Percentiles rank a stretch among this genome's conserved stretches.
Evolutionary conservation across 1,284 basidiomycete species (phyloP).

Genomic region (Ceratorhiza oryzae-sativae): DNA sequence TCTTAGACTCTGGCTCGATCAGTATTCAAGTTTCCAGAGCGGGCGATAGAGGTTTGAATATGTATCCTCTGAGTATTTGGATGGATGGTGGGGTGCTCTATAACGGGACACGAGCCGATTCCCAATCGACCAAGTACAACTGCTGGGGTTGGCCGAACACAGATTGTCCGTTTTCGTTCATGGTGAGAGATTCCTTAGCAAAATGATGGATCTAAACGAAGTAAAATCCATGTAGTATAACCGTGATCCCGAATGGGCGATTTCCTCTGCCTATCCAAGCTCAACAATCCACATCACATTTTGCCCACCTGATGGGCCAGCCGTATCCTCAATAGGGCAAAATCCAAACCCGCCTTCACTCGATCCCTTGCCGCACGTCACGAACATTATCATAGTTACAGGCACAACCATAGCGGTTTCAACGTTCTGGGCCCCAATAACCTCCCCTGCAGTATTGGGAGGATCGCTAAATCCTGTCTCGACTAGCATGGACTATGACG

Average conservation of each 20-base stretch:
- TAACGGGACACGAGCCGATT: conserved; percentile 2
- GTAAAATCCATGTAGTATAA: neutral
- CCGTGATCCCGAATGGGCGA: neutral
- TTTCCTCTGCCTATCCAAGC: neutral
- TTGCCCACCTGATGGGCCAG: conserved; percentile 20
- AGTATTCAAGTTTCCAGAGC: neutral
- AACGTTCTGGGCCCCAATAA: neutral
- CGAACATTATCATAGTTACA: neutral
- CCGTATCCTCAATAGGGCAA: neutral
- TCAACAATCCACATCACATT: neutral
- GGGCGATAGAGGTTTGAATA: conserved; percentile 3
- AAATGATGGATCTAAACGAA: neutral
- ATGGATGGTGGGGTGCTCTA: conserved; percentile 8
- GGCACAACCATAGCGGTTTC: neutral
- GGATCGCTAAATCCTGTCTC: neutral
- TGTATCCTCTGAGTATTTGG: conserved; percentile 35
- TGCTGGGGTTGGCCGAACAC: conserved; percentile 17
- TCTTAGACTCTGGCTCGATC: neutral
- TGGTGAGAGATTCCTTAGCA: neutral
- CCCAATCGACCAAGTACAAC: neutral
- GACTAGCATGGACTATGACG: neutral
- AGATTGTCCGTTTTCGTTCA: conserved; percentile 15
- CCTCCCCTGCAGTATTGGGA: neutral
- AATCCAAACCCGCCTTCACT: conserved; percentile 2
- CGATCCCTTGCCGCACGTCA: neutral